A percentile compares a stretch with the other conserved stretches of the same genome.
Conservation (phyloP, 148 eudicot species). For the Rhododendron ovatum region DNA sequence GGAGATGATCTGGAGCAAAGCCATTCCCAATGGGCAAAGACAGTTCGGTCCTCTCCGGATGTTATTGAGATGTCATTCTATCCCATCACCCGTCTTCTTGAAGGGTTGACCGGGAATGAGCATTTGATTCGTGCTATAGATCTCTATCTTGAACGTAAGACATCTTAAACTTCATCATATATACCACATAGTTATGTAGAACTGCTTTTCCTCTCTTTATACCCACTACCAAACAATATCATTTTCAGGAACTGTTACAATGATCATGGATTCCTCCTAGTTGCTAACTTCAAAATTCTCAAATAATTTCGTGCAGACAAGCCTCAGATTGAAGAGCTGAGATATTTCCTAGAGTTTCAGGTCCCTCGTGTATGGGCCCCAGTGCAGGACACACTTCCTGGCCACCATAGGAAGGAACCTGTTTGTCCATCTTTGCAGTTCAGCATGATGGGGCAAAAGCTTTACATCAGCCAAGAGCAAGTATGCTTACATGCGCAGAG, state of each 20-base stretch:
- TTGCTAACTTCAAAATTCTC: conserved; percentile 1
- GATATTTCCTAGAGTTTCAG: conserved; percentile 89
- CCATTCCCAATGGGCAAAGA: conserved; percentile 72
- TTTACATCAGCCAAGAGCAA: conserved; percentile 90
- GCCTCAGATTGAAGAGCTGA: conserved; percentile 88
- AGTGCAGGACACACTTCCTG: conserved; percentile 57
- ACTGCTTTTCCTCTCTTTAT: not conserved
- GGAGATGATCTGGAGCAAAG: conserved; percentile 95
- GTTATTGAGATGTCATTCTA: conserved; percentile 77
- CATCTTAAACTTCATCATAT: not conserved
- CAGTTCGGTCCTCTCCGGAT: conserved; percentile 77
- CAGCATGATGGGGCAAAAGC: conserved; percentile 96
- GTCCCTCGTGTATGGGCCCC: conserved; percentile 89
- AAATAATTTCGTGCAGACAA: conserved; percentile 55
- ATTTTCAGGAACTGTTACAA: not conserved
- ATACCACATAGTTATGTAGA: not conserved
- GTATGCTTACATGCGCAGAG: conserved; percentile 27
- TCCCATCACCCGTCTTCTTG: conserved; percentile 68
- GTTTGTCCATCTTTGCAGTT: conserved; percentile 92
- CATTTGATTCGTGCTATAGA: conserved; percentile 67
- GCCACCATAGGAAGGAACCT: conserved; percentile 82
- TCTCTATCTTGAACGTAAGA: conserved; percentile 86
- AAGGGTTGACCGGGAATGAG: conserved; percentile 59
- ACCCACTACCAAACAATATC: not conserved
- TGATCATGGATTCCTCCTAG: not conserved